Conservation (phyloP, 331 rosid species). For the Stylosanthes scabra region DNA sequence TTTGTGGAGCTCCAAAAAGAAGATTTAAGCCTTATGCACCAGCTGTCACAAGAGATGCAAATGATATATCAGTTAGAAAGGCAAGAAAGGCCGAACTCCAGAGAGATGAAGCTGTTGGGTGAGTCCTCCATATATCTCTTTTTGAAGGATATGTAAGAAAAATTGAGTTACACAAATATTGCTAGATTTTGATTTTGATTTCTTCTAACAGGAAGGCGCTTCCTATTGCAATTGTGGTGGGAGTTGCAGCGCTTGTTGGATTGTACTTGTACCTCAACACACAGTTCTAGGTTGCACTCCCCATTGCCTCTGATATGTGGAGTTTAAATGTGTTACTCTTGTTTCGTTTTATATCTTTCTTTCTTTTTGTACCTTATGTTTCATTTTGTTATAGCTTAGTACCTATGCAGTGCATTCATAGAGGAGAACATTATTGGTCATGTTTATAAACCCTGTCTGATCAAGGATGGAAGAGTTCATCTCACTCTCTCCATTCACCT, state of each 20-base stretch:
- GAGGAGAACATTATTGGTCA: slow-evolving; percentile 20
- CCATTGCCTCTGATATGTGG: background rate
- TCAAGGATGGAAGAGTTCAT: slow-evolving; percentile 9
- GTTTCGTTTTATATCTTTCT: slow-evolving; percentile 4
- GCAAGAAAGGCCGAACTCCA: slow-evolving; percentile 66
- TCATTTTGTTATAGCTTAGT: background rate
- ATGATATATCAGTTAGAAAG: slow-evolving; percentile 55
- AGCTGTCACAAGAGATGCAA: slow-evolving; percentile 58
- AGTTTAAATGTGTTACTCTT: background rate
- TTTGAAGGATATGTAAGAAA: background rate
- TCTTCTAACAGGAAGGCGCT: slow-evolving; percentile 64
- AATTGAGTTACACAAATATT: no score
- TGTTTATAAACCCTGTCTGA: background rate
- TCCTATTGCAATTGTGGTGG: slow-evolving; percentile 74
- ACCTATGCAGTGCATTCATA: slow-evolving; percentile 4
- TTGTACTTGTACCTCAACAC: slow-evolving; percentile 73
- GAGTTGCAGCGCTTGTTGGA: slow-evolving; percentile 78
- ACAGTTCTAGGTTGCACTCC: slow-evolving; percentile 42
- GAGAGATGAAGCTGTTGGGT: slow-evolving; percentile 84
- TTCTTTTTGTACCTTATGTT: slow-evolving; percentile 6
- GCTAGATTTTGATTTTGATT: no score
- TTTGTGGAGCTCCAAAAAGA: slow-evolving; percentile 93
- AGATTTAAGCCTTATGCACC: slow-evolving; percentile 75
- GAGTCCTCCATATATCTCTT: slow-evolving; percentile 24
- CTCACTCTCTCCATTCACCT: background rate